phyloP scores from a whole-genome alignment of 2,329 filamentous ascomycete species.

The Bipolaris oryzae region DNA sequence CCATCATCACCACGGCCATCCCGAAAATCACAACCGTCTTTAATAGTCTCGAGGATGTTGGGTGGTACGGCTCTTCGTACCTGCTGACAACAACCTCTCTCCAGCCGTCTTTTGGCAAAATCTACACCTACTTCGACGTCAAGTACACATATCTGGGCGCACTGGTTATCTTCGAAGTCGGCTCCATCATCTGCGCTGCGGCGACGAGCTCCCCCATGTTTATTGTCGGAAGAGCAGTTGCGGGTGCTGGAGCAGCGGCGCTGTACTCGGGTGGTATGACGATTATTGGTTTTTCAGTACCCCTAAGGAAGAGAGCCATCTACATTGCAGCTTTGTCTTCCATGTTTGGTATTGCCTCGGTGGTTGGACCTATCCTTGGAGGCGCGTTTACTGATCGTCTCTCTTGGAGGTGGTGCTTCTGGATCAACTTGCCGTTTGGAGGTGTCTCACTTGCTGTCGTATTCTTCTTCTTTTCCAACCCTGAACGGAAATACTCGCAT shows the following conservation, averaged over 20 bases:
- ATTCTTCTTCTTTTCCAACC: conserved; percentile 42
- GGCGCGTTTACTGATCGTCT: conserved; percentile 50
- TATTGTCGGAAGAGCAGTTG: conserved; percentile 61
- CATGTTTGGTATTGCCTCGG: conserved; percentile 50
- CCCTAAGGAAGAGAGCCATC: conserved; percentile 52
- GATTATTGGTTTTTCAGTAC: conserved; percentile 53
- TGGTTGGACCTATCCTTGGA: conserved; percentile 52
- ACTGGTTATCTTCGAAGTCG: conserved; percentile 57
- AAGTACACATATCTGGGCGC: conserved; percentile 58
- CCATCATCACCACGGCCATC: conserved; percentile 49
- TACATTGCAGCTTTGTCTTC: conserved; percentile 46
- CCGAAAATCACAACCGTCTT: conserved; percentile 52
- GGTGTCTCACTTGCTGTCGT: conserved; percentile 45
- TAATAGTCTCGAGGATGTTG: conserved; percentile 50
- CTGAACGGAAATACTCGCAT: conserved; percentile 33
- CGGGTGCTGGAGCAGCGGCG: conserved; percentile 60
- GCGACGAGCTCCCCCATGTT: conserved; percentile 58
- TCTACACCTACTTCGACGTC: conserved; percentile 65
- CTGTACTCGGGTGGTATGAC: conserved; percentile 60
- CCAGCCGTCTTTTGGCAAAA: conserved; percentile 59
- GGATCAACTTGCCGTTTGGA: conserved; percentile 52
- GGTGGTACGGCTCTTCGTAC: conserved; percentile 54
- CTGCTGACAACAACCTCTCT: conserved; percentile 52
- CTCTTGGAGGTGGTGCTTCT: conserved; percentile 51
- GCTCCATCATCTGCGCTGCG: conserved; percentile 60